Percentiles rank a stretch among this genome's conserved stretches.
Conservation (phyloP, 768 basidiomycete genomes). For the Phylloporus sp. region DNA sequence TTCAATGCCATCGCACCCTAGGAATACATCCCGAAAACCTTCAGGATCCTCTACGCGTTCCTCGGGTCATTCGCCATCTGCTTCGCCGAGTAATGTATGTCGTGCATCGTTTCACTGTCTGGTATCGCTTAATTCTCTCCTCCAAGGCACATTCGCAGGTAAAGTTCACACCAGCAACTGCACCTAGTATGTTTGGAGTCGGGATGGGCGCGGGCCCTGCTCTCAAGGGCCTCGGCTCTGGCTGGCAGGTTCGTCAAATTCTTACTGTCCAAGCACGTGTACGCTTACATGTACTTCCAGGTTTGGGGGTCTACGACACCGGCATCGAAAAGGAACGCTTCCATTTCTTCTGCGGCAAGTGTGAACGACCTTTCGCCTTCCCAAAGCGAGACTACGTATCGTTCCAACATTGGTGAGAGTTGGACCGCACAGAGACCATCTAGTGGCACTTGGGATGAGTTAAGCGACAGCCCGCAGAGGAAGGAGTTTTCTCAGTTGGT, state of each 20-base stretch:
- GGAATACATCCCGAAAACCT: slow-evolving; percentile 55
- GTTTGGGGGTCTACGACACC: slow-evolving; percentile 54
- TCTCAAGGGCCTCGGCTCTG: slow-evolving; percentile 51
- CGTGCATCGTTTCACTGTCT: not conserved
- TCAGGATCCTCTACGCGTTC: slow-evolving; percentile 68
- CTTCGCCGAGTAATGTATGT: slow-evolving; percentile 56
- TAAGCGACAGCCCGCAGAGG: slow-evolving; percentile 42
- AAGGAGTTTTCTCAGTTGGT: slow-evolving; percentile 49
- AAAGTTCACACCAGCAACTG: slow-evolving; percentile 39
- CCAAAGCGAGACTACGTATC: slow-evolving; percentile 44
- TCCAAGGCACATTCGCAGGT: slow-evolving; percentile 39
- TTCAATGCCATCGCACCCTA: slow-evolving; percentile 33
- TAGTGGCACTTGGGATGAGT: slow-evolving; percentile 59
- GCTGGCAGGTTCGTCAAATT: slow-evolving; percentile 57
- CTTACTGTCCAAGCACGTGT: slow-evolving; percentile 6
- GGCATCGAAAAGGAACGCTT: slow-evolving; percentile 53
- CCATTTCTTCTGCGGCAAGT: slow-evolving; percentile 56
- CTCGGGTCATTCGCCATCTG: slow-evolving; percentile 55
- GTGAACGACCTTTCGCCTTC: slow-evolving; percentile 43
- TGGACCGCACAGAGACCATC: slow-evolving; percentile 50
- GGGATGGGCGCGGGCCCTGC: slow-evolving; percentile 43
- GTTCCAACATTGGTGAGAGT: slow-evolving; percentile 42
- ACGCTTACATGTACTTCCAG: slow-evolving; percentile 29
- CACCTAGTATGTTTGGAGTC: slow-evolving; percentile 49
- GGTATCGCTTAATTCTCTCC: slow-evolving; percentile 8